Evolutionary conservation across 139 green algal genomes (phyloP).

Genomic region (Volvox africanus): DNA sequence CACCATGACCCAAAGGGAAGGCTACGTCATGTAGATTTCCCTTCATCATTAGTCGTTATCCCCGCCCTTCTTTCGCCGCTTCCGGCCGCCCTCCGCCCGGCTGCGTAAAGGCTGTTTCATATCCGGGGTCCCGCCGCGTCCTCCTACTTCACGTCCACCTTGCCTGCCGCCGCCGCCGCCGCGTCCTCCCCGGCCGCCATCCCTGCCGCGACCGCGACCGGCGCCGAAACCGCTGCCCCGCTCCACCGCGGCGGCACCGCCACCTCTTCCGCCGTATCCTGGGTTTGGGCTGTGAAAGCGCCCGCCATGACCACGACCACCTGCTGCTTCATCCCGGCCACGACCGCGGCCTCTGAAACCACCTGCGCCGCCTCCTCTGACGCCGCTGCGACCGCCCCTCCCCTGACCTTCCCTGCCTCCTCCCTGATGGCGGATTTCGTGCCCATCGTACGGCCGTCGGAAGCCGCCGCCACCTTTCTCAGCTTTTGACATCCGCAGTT

Average conservation of each 20-base stretch:
- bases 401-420: background rate
- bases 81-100: slow-evolving; percentile 70
- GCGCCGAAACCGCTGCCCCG: background rate
- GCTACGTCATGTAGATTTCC: no score
- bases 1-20: no score
- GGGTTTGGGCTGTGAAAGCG: background rate
- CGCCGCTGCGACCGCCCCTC: background rate
- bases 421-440: no score
- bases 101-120: slow-evolving; percentile 56
- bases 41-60: background rate
- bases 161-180: background rate
- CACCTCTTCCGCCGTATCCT: background rate
- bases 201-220: background rate
- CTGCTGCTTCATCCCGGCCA: background rate
- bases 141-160: background rate
- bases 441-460: background rate
- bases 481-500: background rate
- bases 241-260: background rate
- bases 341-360: background rate
- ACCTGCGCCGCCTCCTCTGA: background rate
- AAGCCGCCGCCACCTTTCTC: background rate
- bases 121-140: background rate
- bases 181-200: background rate
- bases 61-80: slow-evolving; percentile 53
- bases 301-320: background rate